Evolutionary conservation across 2,329 filamentous ascomycete species (phyloP), one percentile per base, ranked within the genome.

Genomic region (Penicillium sp.): DNA sequence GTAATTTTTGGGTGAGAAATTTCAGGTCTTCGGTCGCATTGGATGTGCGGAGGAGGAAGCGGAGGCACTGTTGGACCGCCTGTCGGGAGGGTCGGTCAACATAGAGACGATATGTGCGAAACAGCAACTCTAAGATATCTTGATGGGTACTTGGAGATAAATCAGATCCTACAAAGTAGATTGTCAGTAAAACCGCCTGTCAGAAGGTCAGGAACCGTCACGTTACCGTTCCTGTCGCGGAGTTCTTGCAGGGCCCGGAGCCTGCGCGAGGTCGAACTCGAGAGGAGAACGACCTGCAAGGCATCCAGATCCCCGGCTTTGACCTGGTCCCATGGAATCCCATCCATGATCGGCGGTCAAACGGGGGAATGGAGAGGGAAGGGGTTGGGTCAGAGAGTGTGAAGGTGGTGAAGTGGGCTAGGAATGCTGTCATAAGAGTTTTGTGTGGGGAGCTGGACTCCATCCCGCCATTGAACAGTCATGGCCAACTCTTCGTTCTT

Each of bases 51-150:
- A 92, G 80, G 61, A 93, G 79, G 47, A 84, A 80, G 60, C 80
- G 77, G 53, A 99, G 81, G 70, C 92, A 96, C 75, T 83, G 80
- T 71, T 96, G 89, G 30, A 91, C 91, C 35, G 90, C 91, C 64
- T 86, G 82, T 63, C 94, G 85, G 41, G 94, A 97, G 61, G 84
- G 79, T 65, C 92, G 86, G 75, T 99, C 94, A 73, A 86, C 78
- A 74, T 97, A 99, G 64, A 89, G 85, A 57, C 90, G 84, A 69
- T 97, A 91, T 47, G 92, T 97, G 70, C 85, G 85, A 76, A 97
- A 93, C 30, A 99, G 83, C 32, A 91, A 78, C 57, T 84, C 81
- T 59, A 96, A 77, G 48, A 94, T 72, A 70, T 74, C 63, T 57
- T 67, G 64, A 46, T 66, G 65, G 46, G 60, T 55, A 61, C 71